phyloP scores from a whole-genome alignment of 306 rosid species.

The Quercus bicolor region DNA sequence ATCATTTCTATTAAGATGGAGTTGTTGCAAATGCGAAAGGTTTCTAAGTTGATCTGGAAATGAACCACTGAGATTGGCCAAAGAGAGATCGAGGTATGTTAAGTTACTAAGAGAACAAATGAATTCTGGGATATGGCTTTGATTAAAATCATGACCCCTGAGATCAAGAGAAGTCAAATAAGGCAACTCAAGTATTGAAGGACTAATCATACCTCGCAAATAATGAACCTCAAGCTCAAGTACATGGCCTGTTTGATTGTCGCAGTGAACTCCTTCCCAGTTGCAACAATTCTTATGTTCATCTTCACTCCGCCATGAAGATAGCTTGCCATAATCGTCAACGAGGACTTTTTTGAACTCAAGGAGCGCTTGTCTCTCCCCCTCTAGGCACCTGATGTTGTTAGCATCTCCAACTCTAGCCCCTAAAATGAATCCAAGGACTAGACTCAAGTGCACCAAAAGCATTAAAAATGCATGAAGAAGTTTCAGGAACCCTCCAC shows the following conservation, averaged over 20 bases:
- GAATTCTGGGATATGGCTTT: background rate
- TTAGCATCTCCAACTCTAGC: too few relatives aligned
- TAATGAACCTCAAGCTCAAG: background rate
- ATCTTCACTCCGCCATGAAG: too few relatives aligned
- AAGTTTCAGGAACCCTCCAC: too few relatives aligned
- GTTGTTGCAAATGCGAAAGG: background rate
- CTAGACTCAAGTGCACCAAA: too few relatives aligned
- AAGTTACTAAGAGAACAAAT: background rate
- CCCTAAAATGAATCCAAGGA: background rate
- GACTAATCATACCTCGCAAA: background rate
- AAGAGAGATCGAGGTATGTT: background rate
- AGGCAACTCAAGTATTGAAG: background rate
- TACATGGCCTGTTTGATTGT: slow-evolving; percentile 10
- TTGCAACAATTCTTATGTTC: slow-evolving; percentile 6
- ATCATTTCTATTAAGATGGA: background rate
- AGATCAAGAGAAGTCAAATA: background rate
- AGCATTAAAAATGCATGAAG: too few relatives aligned
- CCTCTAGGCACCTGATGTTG: too few relatives aligned
- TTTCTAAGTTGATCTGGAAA: background rate
- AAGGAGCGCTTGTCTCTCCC: too few relatives aligned
- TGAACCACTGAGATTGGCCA: background rate
- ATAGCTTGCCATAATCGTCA: too few relatives aligned
- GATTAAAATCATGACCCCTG: fast-evolving
- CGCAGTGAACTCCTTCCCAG: slow-evolving; percentile 5
- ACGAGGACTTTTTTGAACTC: too few relatives aligned